A percentile compares a stretch with the other conserved stretches of the same genome.
Evolutionary conservation across 2,329 filamentous ascomycete genomes (phyloP).

Genomic region (Ophiocordyceps australis): DNA sequence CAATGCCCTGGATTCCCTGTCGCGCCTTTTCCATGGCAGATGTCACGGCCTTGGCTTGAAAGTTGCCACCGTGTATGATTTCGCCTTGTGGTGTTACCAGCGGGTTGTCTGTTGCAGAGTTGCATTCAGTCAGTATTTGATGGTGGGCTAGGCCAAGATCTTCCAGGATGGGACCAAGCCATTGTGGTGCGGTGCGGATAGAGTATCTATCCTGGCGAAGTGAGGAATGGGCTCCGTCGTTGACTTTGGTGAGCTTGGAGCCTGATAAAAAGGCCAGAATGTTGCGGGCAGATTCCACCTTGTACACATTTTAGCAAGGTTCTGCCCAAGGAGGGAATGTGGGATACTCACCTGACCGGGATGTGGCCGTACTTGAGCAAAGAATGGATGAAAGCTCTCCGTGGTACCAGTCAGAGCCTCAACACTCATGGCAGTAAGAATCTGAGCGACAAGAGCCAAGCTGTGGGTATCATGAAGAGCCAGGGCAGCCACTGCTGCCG

Average conservation of each 20-base stretch:
- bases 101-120: constrained; percentile 40
- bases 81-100: constrained; percentile 26
- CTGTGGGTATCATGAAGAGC: constrained; percentile 22
- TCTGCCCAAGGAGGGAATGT: too few species aligned
- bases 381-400: constrained; percentile 3
- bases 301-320: too few species aligned
- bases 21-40: constrained; percentile 36
- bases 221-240: constrained; percentile 6
- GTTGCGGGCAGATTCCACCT: constrained; percentile 28
- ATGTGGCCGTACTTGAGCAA: constrained; percentile 33
- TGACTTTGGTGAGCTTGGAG: constrained; percentile 18
- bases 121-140: constrained; percentile 37
- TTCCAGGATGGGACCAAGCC: constrained; percentile 44
- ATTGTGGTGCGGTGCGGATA: constrained; percentile 39
- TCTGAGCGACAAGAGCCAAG: constrained; percentile 27
- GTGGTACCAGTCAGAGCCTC: constrained; percentile 15
- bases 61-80: constrained; percentile 41
- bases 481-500: not conserved
- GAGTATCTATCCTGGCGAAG: constrained; percentile 41
- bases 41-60: constrained; percentile 39
- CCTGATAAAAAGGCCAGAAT: constrained; percentile 24
- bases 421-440: constrained; percentile 34
- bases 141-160: constrained; percentile 31
- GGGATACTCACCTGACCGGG: constrained; percentile 36
- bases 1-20: constrained; percentile 6